phyloP scores from a whole-genome alignment of 2,329 filamentous ascomycete genomes.

The Clonostachys rosea region DNA sequence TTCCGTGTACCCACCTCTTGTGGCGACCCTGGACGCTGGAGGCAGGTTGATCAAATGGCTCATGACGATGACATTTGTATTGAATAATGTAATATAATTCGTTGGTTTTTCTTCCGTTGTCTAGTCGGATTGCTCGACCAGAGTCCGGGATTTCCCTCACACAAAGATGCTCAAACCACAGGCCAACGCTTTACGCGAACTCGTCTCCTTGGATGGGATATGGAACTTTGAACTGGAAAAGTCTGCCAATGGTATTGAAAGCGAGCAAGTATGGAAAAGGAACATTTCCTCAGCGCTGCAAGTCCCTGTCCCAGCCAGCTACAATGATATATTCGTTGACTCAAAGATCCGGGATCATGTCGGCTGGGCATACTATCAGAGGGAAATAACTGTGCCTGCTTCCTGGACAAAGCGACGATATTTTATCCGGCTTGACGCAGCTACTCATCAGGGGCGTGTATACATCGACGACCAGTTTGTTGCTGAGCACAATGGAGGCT shows the following conservation, averaged over 20 bases:
- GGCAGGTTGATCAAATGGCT: too few species aligned
- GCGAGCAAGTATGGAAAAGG: not conserved
- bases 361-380: conserved; percentile 22
- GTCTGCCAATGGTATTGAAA: not conserved
- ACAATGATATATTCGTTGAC: conserved; percentile 15
- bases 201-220: conserved; percentile 10
- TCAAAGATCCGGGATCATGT: conserved; percentile 16
- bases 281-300: conserved; percentile 11
- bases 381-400: conserved; percentile 12
- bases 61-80: too few species aligned
- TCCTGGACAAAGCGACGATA: conserved; percentile 14
- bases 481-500: conserved; percentile 44
- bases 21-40: too few species aligned
- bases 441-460: conserved; percentile 48
- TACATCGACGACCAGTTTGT: conserved; percentile 42
- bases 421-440: conserved; percentile 46
- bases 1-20: too few species aligned
- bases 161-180: too few species aligned
- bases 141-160: too few species aligned
- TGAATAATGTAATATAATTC: too few species aligned
- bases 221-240: conserved; percentile 12
- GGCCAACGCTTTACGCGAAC: too few species aligned
- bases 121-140: too few species aligned
- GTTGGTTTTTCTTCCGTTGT: too few species aligned
- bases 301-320: conserved; percentile 13